Conservation (phyloP, 176 grass and related monocot genomes). For the Oryza meridionalis region DNA sequence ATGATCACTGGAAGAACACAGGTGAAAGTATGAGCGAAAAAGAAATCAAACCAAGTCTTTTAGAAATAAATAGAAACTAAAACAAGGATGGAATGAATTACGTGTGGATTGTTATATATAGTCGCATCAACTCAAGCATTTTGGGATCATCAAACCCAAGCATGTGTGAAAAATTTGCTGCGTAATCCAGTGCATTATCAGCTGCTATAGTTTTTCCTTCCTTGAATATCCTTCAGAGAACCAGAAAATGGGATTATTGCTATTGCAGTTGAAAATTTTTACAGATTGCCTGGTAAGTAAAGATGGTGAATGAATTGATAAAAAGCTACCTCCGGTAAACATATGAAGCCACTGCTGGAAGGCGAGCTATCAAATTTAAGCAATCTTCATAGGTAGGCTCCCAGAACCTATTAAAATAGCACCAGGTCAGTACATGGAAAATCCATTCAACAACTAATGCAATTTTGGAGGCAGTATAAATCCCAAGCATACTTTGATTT, state of each 20-base stretch:
- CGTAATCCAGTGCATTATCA: slow-evolving; percentile 83
- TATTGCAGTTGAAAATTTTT: slow-evolving; percentile 9
- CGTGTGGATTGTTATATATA: slow-evolving; percentile 98
- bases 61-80: slow-evolving; percentile 32
- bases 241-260: slow-evolving; percentile 30
- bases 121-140: slow-evolving; percentile 98
- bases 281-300: not conserved
- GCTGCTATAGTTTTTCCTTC: slow-evolving; percentile 72
- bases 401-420: slow-evolving; percentile 74
- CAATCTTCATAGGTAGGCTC: slow-evolving; percentile 98
- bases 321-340: slow-evolving; percentile 84
- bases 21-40: not conserved
- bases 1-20: slow-evolving; percentile 75
- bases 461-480: slow-evolving; percentile 27
- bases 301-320: not conserved
- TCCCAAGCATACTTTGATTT: slow-evolving; percentile 80
- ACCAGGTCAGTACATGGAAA: slow-evolving; percentile 12
- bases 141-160: slow-evolving; percentile 95
- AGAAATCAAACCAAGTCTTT: slow-evolving; percentile 27
- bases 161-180: slow-evolving; percentile 97
- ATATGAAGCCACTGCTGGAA: slow-evolving; percentile 87
- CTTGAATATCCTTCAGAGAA: slow-evolving; percentile 79
- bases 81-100: slow-evolving; percentile 44
- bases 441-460: slow-evolving; percentile 20
- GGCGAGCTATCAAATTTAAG: slow-evolving; percentile 91